These are phyloP conservation scores for Massarina eburnea DNA, from an alignment of 2,329 filamentous ascomycete genomes.

Conservation along the genomic window DNA sequence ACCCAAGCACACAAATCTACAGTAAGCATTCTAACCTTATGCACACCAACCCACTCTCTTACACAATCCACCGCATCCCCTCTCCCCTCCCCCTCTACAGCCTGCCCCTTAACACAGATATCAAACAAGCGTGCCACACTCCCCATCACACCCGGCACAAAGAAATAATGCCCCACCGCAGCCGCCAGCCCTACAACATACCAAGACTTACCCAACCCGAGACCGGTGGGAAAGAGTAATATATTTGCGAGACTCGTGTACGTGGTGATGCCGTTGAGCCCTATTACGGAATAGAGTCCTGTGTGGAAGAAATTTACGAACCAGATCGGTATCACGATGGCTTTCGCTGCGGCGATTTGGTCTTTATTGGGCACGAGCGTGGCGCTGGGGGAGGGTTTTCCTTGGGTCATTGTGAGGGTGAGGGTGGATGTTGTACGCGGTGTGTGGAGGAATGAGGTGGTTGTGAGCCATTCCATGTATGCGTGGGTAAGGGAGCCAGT, in stretches of 20 bases:
- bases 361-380: background rate
- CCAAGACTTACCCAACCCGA: conserved; percentile 4
- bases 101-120: conserved; percentile 12
- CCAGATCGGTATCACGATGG: conserved; percentile 17
- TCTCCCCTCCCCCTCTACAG: conserved; percentile 4
- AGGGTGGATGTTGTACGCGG: conserved; percentile 9
- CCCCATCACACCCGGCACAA: conserved; percentile 18
- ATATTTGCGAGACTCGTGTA: conserved; percentile 16
- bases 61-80: conserved; percentile 9
- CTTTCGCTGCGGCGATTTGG: conserved; percentile 11
- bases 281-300: conserved; percentile 19
- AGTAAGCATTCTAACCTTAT: conserved; percentile 20
- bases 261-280: conserved; percentile 18
- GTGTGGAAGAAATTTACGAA: conserved; percentile 24
- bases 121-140: conserved; percentile 15
- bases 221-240: conserved; percentile 6
- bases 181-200: conserved; percentile 16
- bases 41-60: conserved; percentile 22
- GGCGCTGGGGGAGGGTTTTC: background rate
- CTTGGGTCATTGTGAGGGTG: conserved; percentile 2
- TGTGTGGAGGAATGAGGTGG: conserved; percentile 18
- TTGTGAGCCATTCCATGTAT: conserved; percentile 28
- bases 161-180: conserved; percentile 23
- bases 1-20: conserved; percentile 28
- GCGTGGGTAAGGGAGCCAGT: conserved; percentile 31